Conservation (phyloP, 192 early-diverging fungal species). For the Umbelopsis ramanniana region DNA sequence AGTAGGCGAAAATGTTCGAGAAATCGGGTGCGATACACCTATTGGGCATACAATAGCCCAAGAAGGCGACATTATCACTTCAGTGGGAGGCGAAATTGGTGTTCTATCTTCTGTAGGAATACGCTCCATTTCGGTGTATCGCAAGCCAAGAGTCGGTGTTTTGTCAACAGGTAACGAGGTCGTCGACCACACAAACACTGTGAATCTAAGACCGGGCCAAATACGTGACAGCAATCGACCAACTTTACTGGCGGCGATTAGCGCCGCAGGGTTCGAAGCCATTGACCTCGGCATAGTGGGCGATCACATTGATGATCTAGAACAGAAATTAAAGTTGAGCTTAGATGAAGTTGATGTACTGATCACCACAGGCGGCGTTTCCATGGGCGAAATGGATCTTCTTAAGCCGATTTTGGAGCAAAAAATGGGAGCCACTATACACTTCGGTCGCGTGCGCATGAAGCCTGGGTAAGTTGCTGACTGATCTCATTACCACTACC, state of each 20-base stretch:
- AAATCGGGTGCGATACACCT: constrained; percentile 75
- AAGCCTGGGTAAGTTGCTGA: constrained; percentile 75
- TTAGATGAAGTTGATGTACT: constrained; percentile 72
- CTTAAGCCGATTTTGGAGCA: constrained; percentile 88
- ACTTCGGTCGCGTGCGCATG: constrained; percentile 91
- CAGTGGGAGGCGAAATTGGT: constrained; percentile 86
- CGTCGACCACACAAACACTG: constrained; percentile 49
- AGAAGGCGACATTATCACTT: constrained; percentile 58
- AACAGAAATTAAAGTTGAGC: constrained; percentile 46
- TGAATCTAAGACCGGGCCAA: constrained; percentile 54
- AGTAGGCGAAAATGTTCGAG: constrained; percentile 75
- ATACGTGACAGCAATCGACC: constrained; percentile 90
- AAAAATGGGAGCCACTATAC: constrained; percentile 73
- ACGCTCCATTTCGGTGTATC: constrained; percentile 56
- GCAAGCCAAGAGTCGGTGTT: constrained; percentile 75
- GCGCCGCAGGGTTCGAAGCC: constrained; percentile 62
- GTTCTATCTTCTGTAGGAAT: constrained; percentile 81
- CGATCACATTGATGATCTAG: constrained; percentile 70
- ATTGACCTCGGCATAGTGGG: constrained; percentile 76
- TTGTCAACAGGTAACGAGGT: constrained; percentile 94
- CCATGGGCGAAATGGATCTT: constrained; percentile 97
- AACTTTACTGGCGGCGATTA: constrained; percentile 69
- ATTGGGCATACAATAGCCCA: constrained; percentile 64
- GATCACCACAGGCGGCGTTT: constrained; percentile 93
- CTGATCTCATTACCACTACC: background rate